Percentiles rank a stretch among this genome's conserved stretches.
These are phyloP conservation scores for Aquilaria malaccensis DNA, from an alignment of 345 rosid species.

Conservation along the genomic window DNA sequence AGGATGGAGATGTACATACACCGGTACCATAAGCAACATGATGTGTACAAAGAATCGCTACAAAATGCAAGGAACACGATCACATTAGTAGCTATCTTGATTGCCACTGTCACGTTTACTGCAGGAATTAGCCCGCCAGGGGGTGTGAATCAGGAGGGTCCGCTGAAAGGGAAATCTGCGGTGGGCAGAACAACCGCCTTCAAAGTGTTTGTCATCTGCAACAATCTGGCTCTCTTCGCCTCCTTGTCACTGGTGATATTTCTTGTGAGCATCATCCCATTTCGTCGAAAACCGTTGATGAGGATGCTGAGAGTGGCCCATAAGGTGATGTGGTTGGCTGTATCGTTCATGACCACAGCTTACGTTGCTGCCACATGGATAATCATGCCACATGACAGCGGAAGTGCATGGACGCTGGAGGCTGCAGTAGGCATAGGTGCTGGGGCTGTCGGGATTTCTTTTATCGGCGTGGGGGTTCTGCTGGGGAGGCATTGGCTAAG, in stretches of 20 bases:
- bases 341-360: constrained; percentile 51
- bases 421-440: constrained; percentile 27
- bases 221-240: constrained; percentile 43
- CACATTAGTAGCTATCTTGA: constrained; percentile 44
- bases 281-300: constrained; percentile 42
- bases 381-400: constrained; percentile 29
- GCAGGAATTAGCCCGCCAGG: constrained; percentile 79
- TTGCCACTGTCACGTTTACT: constrained; percentile 57
- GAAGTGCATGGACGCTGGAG: constrained; percentile 32
- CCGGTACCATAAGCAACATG: constrained; percentile 25
- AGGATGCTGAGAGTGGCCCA: constrained; percentile 40
- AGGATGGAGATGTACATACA: too few species aligned
- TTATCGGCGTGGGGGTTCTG: constrained; percentile 31
- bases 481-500: constrained; percentile 32
- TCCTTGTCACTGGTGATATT: constrained; percentile 51
- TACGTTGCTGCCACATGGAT: constrained; percentile 51
- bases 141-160: constrained; percentile 28
- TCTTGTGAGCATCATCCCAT: constrained; percentile 56
- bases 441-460: constrained; percentile 31
- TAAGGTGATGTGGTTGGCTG: constrained; percentile 54
- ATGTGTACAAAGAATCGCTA: constrained; percentile 37
- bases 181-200: constrained; percentile 31
- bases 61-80: constrained; percentile 64
- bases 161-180: constrained; percentile 19
- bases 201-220: constrained; percentile 51